phyloP scores from a whole-genome alignment of 2,329 filamentous ascomycete species.

The Beauveria varroae region DNA sequence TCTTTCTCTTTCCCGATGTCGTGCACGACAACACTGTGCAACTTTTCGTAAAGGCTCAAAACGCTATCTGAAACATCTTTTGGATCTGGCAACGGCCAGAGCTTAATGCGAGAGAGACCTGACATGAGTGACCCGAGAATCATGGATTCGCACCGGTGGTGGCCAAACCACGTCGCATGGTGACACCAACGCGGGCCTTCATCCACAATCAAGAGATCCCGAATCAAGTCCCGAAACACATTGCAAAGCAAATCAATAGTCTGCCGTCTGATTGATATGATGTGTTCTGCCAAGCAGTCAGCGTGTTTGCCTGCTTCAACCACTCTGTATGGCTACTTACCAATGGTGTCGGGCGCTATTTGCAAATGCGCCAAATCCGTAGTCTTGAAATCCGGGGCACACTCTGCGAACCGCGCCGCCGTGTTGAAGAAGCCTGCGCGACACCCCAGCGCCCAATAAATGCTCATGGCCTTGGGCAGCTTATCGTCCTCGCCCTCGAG shows the following conservation, averaged over 20 bases:
- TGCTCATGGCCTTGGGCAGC: not conserved
- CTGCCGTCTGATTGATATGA: not conserved
- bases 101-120: not conserved
- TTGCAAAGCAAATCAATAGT: not conserved
- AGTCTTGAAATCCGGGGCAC: not conserved
- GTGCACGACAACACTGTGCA: not conserved
- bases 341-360: not conserved
- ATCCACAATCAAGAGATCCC: not conserved
- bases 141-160: constrained; percentile 1
- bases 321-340: not conserved
- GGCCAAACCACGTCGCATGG: not conserved
- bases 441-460: not conserved
- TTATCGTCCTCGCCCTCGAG: not conserved
- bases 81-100: not conserved
- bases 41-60: not conserved
- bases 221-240: not conserved
- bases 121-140: not conserved
- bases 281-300: not conserved
- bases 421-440: not conserved
- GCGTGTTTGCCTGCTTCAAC: not conserved
- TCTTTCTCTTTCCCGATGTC: not conserved
- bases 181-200: not conserved
- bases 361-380: not conserved
- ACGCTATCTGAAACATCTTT: not conserved
- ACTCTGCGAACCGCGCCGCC: not conserved